Base-by-base conservation (phyloP, 192 early-diverging fungal species). In the Gonapodya prolifera region DNA sequence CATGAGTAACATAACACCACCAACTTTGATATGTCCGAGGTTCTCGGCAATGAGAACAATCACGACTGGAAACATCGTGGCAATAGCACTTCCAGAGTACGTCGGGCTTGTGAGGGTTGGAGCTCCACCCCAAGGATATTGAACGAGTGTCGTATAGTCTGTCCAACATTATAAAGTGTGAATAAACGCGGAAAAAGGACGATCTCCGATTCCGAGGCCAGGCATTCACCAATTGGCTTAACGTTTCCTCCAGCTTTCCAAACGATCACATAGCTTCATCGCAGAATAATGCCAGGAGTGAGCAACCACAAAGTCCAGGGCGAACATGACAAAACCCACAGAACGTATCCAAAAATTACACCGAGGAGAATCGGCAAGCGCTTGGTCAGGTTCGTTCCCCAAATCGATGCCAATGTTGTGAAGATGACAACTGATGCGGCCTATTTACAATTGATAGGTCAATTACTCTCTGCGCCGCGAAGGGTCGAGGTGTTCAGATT, bases 31-130 rank as follows among this genome's bases (percentile, higher is more conserved):
- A 33, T 89, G 87, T 73, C 88, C 88, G 35, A 89, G 70, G 76
- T 89, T 89, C 79, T 89, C 88, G 31, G 86, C 88, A 17, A 86
- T 69, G 35, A 86, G 76, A 29, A 87, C 83, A 79, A 89, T 79
- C 69, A 79, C 82, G 16, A 87, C 88, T 77, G 88, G 88, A 13
- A 83, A 80, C 76, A 89, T 89, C 69, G 81, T 79, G 33, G 82
- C 80, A 69, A 89, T 86, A 45, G 87, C 87, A n/a, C 79, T 69
- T 1, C 75, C 80, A 33, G 83, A 77, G 76, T 89, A 86, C 18
- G 79, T 78, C 32, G 88, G 87, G 36, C 74, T 61, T 8, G 75
- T 33, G 61, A 88, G 82, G 0, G 76, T 75, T 33, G 88, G 88
- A n/a, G 85, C 79, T 28, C 79, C 88, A 73, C 85, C 75, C 88